Evolutionary conservation across 2,329 filamentous ascomycete species (phyloP).

Genomic region (Ophiosphaerella korrae): DNA sequence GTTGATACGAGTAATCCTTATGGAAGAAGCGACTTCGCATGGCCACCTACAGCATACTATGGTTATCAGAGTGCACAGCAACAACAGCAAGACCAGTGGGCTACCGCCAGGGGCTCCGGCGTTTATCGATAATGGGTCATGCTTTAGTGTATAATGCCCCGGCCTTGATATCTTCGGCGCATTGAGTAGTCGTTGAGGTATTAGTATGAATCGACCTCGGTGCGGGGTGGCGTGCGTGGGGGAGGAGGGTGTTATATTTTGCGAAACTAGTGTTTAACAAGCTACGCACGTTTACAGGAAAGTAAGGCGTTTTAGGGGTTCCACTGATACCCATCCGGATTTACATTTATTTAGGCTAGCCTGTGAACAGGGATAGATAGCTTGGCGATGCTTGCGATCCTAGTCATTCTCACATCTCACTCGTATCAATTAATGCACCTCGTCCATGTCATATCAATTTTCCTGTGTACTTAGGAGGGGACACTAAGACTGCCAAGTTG

Average conservation of each 20-base stretch:
- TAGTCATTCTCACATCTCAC: not conserved
- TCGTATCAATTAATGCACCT: no score
- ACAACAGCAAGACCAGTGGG: slow-evolving; percentile 36
- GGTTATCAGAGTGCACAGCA: slow-evolving; percentile 27
- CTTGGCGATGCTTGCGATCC: not conserved
- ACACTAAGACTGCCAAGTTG: no score
- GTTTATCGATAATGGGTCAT: slow-evolving; percentile 23
- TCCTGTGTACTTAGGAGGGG: no score
- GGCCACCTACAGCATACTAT: slow-evolving; percentile 30
- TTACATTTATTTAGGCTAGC: not conserved
- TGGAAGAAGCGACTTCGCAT: slow-evolving; percentile 29
- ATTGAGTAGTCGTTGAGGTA: no score
- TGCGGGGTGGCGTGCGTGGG: no score
- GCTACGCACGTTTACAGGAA: not conserved
- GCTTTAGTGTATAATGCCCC: no score
- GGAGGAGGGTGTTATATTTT: not conserved
- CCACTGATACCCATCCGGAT: not conserved
- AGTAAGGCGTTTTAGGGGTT: not conserved
- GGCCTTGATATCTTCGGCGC: no score
- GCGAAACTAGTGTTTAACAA: not conserved
- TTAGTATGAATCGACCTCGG: no score
- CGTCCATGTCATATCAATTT: no score
- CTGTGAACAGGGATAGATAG: no score
- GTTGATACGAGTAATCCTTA: slow-evolving; percentile 29
- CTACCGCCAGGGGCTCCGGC: slow-evolving; percentile 18